Percentiles rank a stretch among this genome's conserved stretches.
These are phyloP conservation scores for Globisporangium abappressorium DNA, from an alignment of 352 stramenopile species.

Conservation along the genomic window DNA sequence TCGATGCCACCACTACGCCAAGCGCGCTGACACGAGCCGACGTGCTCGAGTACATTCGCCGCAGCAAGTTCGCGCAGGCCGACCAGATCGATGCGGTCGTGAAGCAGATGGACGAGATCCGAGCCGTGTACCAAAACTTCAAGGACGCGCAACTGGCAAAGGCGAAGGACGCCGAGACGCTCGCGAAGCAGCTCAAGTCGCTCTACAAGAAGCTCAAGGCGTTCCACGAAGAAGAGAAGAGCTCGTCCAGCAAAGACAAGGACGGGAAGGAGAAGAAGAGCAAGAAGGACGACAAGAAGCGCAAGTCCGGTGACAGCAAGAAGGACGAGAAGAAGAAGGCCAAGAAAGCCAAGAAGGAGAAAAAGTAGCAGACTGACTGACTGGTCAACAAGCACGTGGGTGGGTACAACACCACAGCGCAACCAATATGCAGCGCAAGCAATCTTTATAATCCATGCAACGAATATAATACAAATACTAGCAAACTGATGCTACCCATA, in stretches of 20 bases:
- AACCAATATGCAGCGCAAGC: neutral
- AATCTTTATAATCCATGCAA: slow-evolving; percentile 34
- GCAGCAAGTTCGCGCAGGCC: slow-evolving; percentile 68
- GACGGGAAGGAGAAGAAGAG: slow-evolving; percentile 46
- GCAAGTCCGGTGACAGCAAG: slow-evolving; percentile 39
- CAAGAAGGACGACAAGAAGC: slow-evolving; percentile 65
- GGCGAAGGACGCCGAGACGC: slow-evolving; percentile 31
- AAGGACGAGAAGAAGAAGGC: slow-evolving; percentile 59
- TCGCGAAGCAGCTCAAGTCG: slow-evolving; percentile 69
- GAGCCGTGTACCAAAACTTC: slow-evolving; percentile 26
- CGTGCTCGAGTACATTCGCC: slow-evolving; percentile 59
- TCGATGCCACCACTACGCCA: slow-evolving; percentile 23
- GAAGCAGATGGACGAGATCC: slow-evolving; percentile 34
- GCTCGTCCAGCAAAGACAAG: slow-evolving; percentile 30
- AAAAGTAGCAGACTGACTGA: slow-evolving; percentile 52
- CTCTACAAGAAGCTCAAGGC: slow-evolving; percentile 89
- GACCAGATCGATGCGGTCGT: slow-evolving; percentile 39
- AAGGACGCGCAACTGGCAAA: slow-evolving; percentile 35
- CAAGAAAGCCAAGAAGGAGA: slow-evolving; percentile 67
- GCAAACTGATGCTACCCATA: neutral
- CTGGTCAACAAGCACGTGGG: slow-evolving; percentile 5
- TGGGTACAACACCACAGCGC: neutral
- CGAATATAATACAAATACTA: neutral
- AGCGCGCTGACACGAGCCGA: slow-evolving; percentile 30
- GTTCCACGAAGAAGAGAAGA: slow-evolving; percentile 62